A percentile compares a stretch with the other conserved stretches of the same genome.
Conservation (phyloP, 2,329 filamentous ascomycete genomes). For the Apiospora koreana region DNA sequence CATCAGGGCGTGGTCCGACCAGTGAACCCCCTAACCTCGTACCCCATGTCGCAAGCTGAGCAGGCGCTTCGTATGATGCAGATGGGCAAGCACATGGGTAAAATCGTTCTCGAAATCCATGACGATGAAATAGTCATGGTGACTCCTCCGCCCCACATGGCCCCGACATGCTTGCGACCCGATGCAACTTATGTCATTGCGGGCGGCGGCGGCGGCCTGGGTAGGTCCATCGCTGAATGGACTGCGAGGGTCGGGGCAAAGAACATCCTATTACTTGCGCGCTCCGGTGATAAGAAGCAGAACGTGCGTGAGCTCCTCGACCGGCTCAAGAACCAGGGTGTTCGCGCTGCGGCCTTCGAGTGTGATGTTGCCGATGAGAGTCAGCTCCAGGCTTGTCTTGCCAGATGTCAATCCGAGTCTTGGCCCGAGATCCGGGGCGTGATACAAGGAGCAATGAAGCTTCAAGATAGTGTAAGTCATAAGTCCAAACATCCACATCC, state of each 20-base stretch:
- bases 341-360: not conserved
- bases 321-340: not conserved
- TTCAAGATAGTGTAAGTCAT: not conserved
- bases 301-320: conserved; percentile 24
- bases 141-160: not conserved
- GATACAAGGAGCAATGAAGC: not conserved
- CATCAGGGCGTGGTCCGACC: conserved; percentile 27
- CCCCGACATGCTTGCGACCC: conserved; percentile 19
- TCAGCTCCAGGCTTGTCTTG: not conserved
- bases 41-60: conserved; percentile 35
- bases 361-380: not conserved
- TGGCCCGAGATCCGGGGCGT: not conserved
- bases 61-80: conserved; percentile 46
- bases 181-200: conserved; percentile 35
- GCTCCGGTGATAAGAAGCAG: not conserved
- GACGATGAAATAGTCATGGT: conserved; percentile 7
- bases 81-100: conserved; percentile 34
- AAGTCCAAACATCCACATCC: not conserved
- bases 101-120: not conserved
- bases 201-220: conserved; percentile 40
- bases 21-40: conserved; percentile 34
- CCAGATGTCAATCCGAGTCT: not conserved
- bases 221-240: conserved; percentile 33
- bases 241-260: conserved; percentile 35
- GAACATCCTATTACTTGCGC: conserved; percentile 31